Conservation (phyloP, 2,329 filamentous ascomycete genomes). For the Calonectria ilicicola region DNA sequence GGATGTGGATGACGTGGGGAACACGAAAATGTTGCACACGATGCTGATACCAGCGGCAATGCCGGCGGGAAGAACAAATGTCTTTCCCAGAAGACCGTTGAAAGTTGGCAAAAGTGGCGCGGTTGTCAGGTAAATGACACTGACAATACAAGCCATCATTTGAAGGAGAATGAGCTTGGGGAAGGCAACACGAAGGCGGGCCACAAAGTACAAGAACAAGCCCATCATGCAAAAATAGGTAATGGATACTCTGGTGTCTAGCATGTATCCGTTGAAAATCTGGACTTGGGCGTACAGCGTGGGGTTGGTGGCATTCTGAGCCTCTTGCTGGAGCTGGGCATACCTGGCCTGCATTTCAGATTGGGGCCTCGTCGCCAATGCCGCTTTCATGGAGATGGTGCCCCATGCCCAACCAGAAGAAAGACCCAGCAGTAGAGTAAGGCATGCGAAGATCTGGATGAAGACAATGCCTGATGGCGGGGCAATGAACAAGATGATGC, state of each 20-base stretch:
- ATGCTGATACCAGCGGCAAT: constrained; percentile 59
- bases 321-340: constrained; percentile 21
- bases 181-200: constrained; percentile 57
- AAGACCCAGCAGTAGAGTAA: constrained; percentile 28
- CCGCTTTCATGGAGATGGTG: constrained; percentile 34
- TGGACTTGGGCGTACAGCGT: constrained; percentile 22
- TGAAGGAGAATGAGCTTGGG: constrained; percentile 58
- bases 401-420: constrained; percentile 34
- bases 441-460: constrained; percentile 28
- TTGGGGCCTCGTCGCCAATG: constrained; percentile 29
- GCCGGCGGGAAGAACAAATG: constrained; percentile 50
- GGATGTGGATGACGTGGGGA: constrained; percentile 62
- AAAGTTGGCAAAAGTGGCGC: constrained; percentile 57
- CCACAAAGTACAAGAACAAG: constrained; percentile 32
- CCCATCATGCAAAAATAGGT: constrained; percentile 37
- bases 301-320: constrained; percentile 33
- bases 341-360: constrained; percentile 30
- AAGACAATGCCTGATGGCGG: constrained; percentile 37
- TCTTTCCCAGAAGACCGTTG: constrained; percentile 47
- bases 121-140: constrained; percentile 58
- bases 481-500: constrained; percentile 35
- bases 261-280: constrained; percentile 31
- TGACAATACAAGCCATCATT: constrained; percentile 61
- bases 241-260: constrained; percentile 30
- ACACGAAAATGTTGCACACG: constrained; percentile 58